A percentile compares a stretch with the other conserved stretches of the same genome.
These are phyloP conservation scores for Toxicodendron radicans DNA, from an alignment of 345 rosid genomes.

Conservation along the genomic window DNA sequence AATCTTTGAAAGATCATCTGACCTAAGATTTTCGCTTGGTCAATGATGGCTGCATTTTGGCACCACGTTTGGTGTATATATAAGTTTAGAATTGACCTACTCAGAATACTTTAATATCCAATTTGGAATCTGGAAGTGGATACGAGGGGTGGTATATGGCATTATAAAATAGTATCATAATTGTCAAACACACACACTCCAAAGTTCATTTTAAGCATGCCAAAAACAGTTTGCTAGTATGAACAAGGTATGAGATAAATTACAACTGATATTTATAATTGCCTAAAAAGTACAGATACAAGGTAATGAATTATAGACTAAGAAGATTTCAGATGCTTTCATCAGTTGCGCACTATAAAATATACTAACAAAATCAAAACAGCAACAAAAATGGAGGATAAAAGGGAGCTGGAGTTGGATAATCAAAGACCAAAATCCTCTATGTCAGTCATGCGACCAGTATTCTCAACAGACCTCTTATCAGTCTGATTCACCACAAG, in stretches of 20 bases:
- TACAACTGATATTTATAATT: neutral
- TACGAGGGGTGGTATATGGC: neutral
- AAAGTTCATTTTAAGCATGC: neutral
- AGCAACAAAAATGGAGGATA: neutral
- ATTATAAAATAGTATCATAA: neutral
- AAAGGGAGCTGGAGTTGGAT: neutral
- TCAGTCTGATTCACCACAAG: slow-evolving; percentile 66
- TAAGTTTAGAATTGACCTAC: neutral
- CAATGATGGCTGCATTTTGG: neutral
- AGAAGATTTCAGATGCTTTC: neutral
- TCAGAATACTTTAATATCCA: neutral
- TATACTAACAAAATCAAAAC: neutral
- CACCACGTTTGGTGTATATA: too few species aligned
- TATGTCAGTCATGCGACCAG: slow-evolving; percentile 55
- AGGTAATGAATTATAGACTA: neutral
- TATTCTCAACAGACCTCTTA: slow-evolving; percentile 32
- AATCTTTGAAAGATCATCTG: neutral
- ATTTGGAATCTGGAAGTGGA: neutral
- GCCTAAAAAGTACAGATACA: neutral
- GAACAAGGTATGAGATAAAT: neutral
- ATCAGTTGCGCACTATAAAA: neutral
- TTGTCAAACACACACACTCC: neutral
- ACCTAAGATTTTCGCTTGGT: neutral
- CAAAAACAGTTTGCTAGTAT: too few species aligned
- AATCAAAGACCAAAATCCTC: slow-evolving; percentile 69